Conservation (phyloP, 768 basidiomycete species). For the Russula lepida region DNA sequence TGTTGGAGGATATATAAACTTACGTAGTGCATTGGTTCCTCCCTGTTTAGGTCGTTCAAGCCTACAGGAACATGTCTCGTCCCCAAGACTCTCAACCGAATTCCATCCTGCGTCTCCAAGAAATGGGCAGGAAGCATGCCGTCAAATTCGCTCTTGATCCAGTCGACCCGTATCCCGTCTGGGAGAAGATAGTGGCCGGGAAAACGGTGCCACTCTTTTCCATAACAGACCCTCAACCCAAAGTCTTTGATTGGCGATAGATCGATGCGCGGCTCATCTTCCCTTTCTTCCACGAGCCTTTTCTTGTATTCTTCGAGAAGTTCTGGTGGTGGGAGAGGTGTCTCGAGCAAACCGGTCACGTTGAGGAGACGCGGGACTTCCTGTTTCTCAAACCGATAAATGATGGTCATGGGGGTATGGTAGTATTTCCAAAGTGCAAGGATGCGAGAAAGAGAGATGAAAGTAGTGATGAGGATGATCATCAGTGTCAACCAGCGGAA, state of each 20-base stretch:
- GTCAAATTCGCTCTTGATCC: conserved; percentile 86
- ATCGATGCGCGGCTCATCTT: conserved; percentile 46
- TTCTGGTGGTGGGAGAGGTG: conserved; percentile 34
- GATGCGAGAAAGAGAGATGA: conserved; percentile 74
- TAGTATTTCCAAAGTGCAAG: conserved; percentile 84
- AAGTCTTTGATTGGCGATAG: conserved; percentile 60
- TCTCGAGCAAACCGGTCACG: conserved; percentile 51
- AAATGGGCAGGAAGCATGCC: conserved; percentile 87
- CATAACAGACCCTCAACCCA: conserved; percentile 72
- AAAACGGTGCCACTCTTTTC: conserved; percentile 96
- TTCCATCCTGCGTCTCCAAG: conserved; percentile 31
- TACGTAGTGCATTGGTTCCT: conserved; percentile 74
- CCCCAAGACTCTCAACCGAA: conserved; percentile 50
- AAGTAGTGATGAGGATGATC: conserved; percentile 52
- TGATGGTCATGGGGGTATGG: conserved; percentile 74
- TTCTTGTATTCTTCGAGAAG: conserved; percentile 31
- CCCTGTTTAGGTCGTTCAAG: conserved; percentile 84
- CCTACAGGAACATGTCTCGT: conserved; percentile 53
- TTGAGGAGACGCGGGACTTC: conserved; percentile 83
- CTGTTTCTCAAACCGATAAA: conserved; percentile 57
- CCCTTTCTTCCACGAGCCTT: conserved; percentile 29
- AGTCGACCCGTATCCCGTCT: conserved; percentile 71
- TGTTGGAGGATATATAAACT: conserved; percentile 26
- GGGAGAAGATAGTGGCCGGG: conserved; percentile 87
- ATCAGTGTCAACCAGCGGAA: conserved; percentile 72